phyloP scores from a whole-genome alignment of 2,329 filamentous ascomycete genomes.

The Trichophyton simii region DNA sequence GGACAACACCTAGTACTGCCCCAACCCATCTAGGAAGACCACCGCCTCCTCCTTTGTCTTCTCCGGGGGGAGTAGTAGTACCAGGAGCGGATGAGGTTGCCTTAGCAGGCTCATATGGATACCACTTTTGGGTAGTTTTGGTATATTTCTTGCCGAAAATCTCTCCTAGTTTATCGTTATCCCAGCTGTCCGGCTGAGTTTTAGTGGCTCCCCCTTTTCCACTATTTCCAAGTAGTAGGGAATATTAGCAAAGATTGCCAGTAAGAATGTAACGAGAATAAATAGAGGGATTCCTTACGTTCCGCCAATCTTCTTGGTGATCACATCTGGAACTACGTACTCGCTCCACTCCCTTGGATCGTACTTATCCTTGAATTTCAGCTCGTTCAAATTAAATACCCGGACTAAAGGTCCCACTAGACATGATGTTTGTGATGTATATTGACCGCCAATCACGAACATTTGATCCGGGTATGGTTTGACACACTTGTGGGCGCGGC shows the following conservation, averaged over 20 bases:
- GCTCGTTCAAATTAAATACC: slow-evolving; percentile 30
- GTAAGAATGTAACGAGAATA: neutral
- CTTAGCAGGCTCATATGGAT: slow-evolving; percentile 41
- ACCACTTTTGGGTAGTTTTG: slow-evolving; percentile 44
- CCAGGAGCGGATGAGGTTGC: neutral
- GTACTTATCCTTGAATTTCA: slow-evolving; percentile 23
- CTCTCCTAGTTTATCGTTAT: slow-evolving; percentile 34
- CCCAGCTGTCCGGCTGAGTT: slow-evolving; percentile 32
- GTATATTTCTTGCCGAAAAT: slow-evolving; percentile 48
- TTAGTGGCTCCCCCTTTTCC: slow-evolving; percentile 23
- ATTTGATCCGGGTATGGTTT: slow-evolving; percentile 39
- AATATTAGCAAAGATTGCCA: slow-evolving; percentile 4
- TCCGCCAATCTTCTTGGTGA: slow-evolving; percentile 26
- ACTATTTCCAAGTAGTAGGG: slow-evolving; percentile 11
- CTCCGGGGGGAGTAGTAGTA: slow-evolving; percentile 15
- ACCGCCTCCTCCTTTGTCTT: slow-evolving; percentile 17
- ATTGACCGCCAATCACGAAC: slow-evolving; percentile 27
- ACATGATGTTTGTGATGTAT: slow-evolving; percentile 26
- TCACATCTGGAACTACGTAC: slow-evolving; percentile 21
- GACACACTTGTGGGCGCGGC: slow-evolving; percentile 23
- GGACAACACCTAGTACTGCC: slow-evolving; percentile 50
- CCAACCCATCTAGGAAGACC: slow-evolving; percentile 46
- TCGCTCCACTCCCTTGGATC: slow-evolving; percentile 21
- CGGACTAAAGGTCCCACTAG: slow-evolving; percentile 43
- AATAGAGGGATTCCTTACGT: slow-evolving; percentile 16